Base-by-base conservation (phyloP, 306 rosid species). In the Astragalus glycyphyllos region DNA sequence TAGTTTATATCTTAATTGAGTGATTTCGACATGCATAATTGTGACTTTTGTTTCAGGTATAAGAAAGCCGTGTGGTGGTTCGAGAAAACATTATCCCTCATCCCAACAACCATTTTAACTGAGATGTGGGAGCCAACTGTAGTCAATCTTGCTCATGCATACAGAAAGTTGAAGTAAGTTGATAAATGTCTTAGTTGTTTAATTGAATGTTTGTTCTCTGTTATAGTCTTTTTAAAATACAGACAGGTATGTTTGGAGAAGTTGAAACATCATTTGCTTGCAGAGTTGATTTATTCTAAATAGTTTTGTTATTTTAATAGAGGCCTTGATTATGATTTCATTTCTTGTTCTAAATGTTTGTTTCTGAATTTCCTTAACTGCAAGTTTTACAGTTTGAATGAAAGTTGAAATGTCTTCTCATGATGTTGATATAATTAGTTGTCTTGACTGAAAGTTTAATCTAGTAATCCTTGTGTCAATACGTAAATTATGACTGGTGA, bases 121-220 rank as follows among this genome's bases (percentile, higher is more conserved):
- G 97, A 91, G 82, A 84, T 85, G 89, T 91, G 96, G 99, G 99
- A 94, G 69, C 94, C 99, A 1, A 89, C 99, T 26, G 82, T 94
- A 17, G 95, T 94, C 70, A 91, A 94, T 81, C 88, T 91, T 11
- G 97, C 99, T 64, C 99, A 94, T 82, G 91, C 94, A 1, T 94
- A 80, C 89, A 76, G 99, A 74, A 94, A 94, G 73, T 62, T 91
- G 80, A 91, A 87, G 99, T 91, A 87, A 35, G 96, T 82, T 73
- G 74, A 60, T 65, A 11, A 58, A 65, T 76, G 8, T 68, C 55
- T 47, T n/a, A 9, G 5, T 65, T 65, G 59, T 59, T 45, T 31
- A 56, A 69, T 9, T 76, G 20, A 65, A 44, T 6, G 40, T 10
- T 56, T 60, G 47, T 7, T 41, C 37, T 54, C 13, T 16, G 17